Percentiles rank a stretch among this genome's conserved stretches.
Conservation (phyloP, 805 yeast genomes). For the Dipodascopsis uninucleata region DNA sequence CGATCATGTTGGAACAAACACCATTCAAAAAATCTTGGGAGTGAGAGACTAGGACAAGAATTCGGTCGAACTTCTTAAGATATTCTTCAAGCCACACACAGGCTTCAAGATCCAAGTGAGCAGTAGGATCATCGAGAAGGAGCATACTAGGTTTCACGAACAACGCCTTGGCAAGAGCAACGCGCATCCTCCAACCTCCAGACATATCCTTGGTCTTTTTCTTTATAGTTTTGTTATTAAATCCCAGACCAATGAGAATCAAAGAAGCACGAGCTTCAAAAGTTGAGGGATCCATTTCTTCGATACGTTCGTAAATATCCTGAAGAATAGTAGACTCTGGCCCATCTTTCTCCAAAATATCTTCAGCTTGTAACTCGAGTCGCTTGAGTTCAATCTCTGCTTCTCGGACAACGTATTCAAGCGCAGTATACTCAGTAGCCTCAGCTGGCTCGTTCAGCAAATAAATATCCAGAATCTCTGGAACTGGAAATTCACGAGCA, state of each 20-base stretch:
- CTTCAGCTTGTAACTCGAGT: conserved; percentile 87
- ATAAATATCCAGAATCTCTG: conserved; percentile 86
- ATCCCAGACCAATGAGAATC: conserved; percentile 95
- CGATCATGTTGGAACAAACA: conserved; percentile 96
- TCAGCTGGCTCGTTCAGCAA: conserved; percentile 96
- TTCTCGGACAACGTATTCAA: conserved; percentile 94
- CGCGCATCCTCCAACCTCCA: conserved; percentile 99
- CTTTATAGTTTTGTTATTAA: conserved; percentile 77
- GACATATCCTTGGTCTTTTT: conserved; percentile 98
- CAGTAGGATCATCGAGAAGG: conserved; percentile 97
- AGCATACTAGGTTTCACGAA: conserved; percentile 96
- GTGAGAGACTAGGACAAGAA: conserved; percentile 90
- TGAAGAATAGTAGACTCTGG: conserved; percentile 88
- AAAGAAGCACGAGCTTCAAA: conserved; percentile 96
- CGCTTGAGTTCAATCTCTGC: conserved; percentile 90
- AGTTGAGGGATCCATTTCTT: conserved; percentile 91
- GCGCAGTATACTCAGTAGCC: conserved; percentile 84
- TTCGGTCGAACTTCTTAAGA: conserved; percentile 89
- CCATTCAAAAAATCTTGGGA: conserved; percentile 99
- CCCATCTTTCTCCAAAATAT: conserved; percentile 82
- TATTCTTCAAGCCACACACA: conserved; percentile 99
- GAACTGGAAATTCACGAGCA: conserved; percentile 93
- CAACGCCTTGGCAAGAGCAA: conserved; percentile 94
- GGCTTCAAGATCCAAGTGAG: conserved; percentile 98
- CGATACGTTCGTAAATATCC: conserved; percentile 90